Percentiles rank a stretch among this genome's conserved stretches.
Conservation (phyloP, 768 basidiomycete genomes). For the Daedaleopsis sinensis region DNA sequence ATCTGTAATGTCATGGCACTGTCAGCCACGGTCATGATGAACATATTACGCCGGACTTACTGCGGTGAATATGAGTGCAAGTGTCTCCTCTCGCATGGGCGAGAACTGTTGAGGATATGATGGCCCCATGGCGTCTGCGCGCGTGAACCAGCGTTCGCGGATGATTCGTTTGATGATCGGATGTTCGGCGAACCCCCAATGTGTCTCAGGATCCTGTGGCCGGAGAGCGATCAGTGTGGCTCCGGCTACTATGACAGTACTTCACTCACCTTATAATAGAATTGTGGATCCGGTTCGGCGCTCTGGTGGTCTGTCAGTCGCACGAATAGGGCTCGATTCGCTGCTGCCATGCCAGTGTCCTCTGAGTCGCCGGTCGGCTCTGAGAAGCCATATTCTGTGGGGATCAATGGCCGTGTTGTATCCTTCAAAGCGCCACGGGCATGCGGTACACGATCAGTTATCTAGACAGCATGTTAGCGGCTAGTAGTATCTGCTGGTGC, state of each 20-base stretch:
- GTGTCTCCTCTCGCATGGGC: slow-evolving; percentile 2
- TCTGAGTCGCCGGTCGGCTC: neutral
- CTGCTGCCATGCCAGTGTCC: neutral
- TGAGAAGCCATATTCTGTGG: neutral
- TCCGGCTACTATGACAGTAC: too few relatives aligned
- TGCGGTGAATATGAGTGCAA: slow-evolving; percentile 5
- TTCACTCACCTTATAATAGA: slow-evolving; percentile 1
- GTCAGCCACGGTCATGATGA: too few relatives aligned
- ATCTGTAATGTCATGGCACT: neutral
- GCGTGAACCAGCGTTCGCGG: neutral
- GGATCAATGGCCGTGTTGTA: neutral
- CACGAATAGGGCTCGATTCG: neutral
- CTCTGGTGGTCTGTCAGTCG: neutral
- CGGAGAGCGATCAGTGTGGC: too few relatives aligned
- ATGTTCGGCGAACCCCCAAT: neutral
- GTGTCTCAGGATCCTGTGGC: neutral
- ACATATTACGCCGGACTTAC: too few relatives aligned
- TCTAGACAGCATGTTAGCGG: too few relatives aligned
- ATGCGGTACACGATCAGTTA: neutral
- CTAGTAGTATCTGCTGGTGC: too few relatives aligned
- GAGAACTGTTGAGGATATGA: slow-evolving; percentile 2
- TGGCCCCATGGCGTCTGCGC: neutral
- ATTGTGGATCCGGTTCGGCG: neutral
- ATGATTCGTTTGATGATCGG: neutral
- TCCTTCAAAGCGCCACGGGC: neutral